Percentiles rank a stretch among this genome's conserved stretches.
phyloP scores from a whole-genome alignment of 2,329 filamentous ascomycete species.

The Lasiodiplodia gonubiensis region DNA sequence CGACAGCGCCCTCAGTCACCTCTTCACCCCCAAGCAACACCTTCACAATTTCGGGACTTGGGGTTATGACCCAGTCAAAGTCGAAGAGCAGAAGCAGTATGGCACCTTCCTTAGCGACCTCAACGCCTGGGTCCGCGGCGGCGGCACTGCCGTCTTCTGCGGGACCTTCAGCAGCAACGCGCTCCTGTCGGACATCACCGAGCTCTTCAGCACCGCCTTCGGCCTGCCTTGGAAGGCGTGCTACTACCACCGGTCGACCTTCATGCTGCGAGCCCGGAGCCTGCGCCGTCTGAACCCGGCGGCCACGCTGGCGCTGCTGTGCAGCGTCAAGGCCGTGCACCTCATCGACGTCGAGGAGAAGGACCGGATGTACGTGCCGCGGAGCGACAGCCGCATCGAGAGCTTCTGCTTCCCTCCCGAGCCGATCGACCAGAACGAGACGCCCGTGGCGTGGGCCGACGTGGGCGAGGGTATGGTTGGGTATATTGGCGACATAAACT shows the following conservation, averaged over 20 bases:
- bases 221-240: background rate
- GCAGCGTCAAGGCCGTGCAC: background rate
- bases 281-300: background rate
- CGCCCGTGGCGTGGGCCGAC: background rate
- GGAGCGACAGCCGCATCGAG: background rate
- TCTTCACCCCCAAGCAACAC: too few relatives aligned
- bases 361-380: background rate
- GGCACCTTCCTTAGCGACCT: background rate
- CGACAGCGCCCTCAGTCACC: background rate
- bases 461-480: background rate
- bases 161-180: background rate
- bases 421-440: background rate
- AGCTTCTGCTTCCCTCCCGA: background rate
- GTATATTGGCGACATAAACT: background rate
- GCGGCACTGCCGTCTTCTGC: background rate
- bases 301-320: background rate
- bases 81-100: background rate
- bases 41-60: too few relatives aligned
- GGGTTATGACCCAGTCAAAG: too few relatives aligned
- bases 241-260: background rate
- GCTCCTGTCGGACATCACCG: background rate
- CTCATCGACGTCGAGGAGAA: background rate
- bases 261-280: background rate
- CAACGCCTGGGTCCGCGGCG: background rate
- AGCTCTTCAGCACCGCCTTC: background rate